A percentile compares a stretch with the other conserved stretches of the same genome.
These are phyloP conservation scores for Handroanthus guayacan DNA, from an alignment of 257 asterid genomes.

Conservation along the genomic window DNA sequence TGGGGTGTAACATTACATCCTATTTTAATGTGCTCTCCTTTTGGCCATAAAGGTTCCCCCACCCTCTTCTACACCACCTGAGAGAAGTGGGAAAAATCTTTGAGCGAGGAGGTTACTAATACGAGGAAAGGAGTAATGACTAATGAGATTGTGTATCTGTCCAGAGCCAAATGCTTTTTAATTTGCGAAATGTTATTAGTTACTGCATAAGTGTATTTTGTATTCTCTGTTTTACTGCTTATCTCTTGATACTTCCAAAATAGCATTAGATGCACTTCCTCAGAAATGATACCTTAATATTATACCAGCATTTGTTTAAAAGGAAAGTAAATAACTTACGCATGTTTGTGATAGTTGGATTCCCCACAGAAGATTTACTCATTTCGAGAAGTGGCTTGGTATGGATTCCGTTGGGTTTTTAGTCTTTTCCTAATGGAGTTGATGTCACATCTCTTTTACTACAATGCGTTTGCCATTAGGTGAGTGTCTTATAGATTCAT, in stretches of 20 bases:
- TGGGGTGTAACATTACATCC: conserved; percentile 1
- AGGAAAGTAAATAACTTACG: conserved; percentile 18
- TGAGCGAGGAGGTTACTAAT: conserved; percentile 18
- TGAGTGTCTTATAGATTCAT: conserved; percentile 47
- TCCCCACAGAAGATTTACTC: conserved; percentile 74
- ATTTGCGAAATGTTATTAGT: conserved; percentile 12
- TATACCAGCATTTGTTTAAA: conserved; percentile 10
- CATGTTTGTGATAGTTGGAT: conserved; percentile 68
- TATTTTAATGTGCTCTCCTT: background rate
- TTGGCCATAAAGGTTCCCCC: background rate
- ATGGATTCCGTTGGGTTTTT: conserved; percentile 84
- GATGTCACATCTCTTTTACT: conserved; percentile 84
- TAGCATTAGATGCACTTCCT: conserved; percentile 10
- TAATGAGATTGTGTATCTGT: conserved; percentile 18
- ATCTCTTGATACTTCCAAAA: conserved; percentile 17
- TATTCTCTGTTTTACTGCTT: background rate
- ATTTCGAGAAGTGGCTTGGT: conserved; percentile 64
- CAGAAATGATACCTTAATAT: background rate
- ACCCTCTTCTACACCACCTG: background rate
- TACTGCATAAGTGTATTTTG: background rate
- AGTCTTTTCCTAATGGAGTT: conserved; percentile 83
- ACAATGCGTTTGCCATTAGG: conserved; percentile 94
- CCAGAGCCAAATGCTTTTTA: conserved; percentile 16
- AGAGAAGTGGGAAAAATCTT: conserved; percentile 2
- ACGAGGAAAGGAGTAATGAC: conserved; percentile 15